Conservation (phyloP, 108 stramenopile species). For the Pseudonitzschia multiseries region DNA sequence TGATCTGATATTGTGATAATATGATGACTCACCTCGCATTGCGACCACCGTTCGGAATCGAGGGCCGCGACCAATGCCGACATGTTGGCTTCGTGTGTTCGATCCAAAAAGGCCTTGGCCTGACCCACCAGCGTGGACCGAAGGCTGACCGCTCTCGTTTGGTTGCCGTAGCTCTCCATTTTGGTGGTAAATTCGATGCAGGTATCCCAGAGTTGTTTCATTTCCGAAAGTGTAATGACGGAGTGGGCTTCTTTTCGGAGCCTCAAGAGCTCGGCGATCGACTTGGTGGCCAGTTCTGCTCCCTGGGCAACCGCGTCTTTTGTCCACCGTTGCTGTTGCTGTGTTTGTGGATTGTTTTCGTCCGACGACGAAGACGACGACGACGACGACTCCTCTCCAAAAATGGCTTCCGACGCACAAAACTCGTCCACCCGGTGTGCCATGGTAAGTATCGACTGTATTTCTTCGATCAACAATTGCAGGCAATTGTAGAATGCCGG, state of each 20-base stretch:
- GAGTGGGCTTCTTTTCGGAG: slow-evolving; percentile 86
- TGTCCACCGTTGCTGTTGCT: slow-evolving; percentile 34
- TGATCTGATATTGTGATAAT: too few species aligned
- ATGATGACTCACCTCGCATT: slow-evolving; percentile 89
- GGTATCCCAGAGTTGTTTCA: slow-evolving; percentile 87
- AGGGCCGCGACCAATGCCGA: slow-evolving; percentile 78
- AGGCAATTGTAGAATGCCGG: slow-evolving; percentile 81
- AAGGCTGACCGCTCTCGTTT: slow-evolving; percentile 82
- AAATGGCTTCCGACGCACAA: slow-evolving; percentile 31
- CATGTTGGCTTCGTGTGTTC: slow-evolving; percentile 91
- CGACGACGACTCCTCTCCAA: slow-evolving; percentile 7
- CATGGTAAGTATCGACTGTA: slow-evolving; percentile 61
- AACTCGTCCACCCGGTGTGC: slow-evolving; percentile 60
- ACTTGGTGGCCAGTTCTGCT: slow-evolving; percentile 76
- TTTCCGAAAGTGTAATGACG: slow-evolving; percentile 71
- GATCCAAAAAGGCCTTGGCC: slow-evolving; percentile 90
- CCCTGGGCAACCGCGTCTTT: slow-evolving; percentile 64
- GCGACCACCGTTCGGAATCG: slow-evolving; percentile 93
- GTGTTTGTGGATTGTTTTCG: neutral
- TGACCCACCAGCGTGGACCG: slow-evolving; percentile 87
- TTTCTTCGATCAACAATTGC: slow-evolving; percentile 85
- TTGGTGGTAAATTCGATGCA: slow-evolving; percentile 68
- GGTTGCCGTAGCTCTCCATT: slow-evolving; percentile 68
- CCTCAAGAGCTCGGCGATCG: slow-evolving; percentile 79
- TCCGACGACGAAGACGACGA: too few species aligned